phyloP scores from a whole-genome alignment of 2,329 filamentous ascomycete genomes.

The Chaetomium olivaceum region DNA sequence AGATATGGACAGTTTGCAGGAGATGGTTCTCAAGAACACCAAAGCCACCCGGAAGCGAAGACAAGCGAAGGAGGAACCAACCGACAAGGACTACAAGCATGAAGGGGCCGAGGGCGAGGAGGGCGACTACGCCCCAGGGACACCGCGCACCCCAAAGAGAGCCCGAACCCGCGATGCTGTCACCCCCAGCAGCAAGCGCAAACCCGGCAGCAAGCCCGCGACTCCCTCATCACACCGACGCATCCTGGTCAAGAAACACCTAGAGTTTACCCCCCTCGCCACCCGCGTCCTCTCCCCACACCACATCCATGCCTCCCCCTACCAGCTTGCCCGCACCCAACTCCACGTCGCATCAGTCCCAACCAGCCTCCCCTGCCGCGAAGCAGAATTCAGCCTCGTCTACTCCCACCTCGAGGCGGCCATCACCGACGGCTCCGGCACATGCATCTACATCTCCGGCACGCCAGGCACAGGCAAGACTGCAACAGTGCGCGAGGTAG shows the following conservation, averaged over 20 bases:
- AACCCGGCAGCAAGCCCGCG: constrained; percentile 47
- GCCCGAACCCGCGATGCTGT: constrained; percentile 37
- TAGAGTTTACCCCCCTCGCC: constrained; percentile 94
- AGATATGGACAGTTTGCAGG: constrained; percentile 65
- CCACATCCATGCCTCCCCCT: constrained; percentile 78
- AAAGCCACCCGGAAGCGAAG: constrained; percentile 63
- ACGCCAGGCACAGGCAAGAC: constrained; percentile 97
- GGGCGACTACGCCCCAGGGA: constrained; percentile 41
- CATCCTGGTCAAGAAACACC: constrained; percentile 77
- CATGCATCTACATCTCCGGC: constrained; percentile 99
- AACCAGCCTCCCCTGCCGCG: constrained; percentile 82
- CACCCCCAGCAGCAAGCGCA: constrained; percentile 55
- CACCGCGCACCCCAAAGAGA: constrained; percentile 40
- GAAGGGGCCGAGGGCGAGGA: constrained; percentile 37
- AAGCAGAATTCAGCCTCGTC: constrained; percentile 86
- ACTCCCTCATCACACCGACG: constrained; percentile 48
- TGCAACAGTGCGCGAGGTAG: constrained; percentile 92
- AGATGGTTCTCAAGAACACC: constrained; percentile 68
- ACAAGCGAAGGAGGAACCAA: constrained; percentile 33
- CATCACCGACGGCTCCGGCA: constrained; percentile 88
- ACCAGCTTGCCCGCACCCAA: constrained; percentile 83
- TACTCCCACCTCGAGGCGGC: constrained; percentile 93
- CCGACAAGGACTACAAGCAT: constrained; percentile 38
- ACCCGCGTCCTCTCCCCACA: constrained; percentile 79
- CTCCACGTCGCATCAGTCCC: constrained; percentile 95